Evolutionary conservation across 257 asterid species (phyloP).

Genomic region (Marsdenia floribunda): DNA sequence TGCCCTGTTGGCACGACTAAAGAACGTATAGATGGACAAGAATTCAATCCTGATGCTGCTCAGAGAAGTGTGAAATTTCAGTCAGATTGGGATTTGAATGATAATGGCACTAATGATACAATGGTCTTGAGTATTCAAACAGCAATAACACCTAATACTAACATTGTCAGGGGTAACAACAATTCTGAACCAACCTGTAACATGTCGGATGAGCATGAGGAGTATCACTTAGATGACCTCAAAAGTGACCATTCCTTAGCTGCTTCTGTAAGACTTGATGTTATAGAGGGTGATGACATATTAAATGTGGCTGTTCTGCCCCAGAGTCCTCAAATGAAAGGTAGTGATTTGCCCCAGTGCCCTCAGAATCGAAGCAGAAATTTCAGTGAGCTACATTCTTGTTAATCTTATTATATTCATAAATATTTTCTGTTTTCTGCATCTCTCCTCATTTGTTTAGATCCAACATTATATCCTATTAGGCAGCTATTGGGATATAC

Average conservation of each 20-base stretch:
- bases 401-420: not conserved
- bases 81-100: not conserved
- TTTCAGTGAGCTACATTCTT: conserved; percentile 1
- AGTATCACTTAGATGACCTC: not conserved
- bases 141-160: not conserved
- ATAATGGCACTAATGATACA: not conserved
- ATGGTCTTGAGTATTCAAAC: not conserved
- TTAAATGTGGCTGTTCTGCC: not conserved
- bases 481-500: conserved; percentile 3
- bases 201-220: not conserved
- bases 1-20: not conserved
- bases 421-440: not conserved
- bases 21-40: not conserved
- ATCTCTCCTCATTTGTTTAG: not conserved
- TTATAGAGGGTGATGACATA: not conserved
- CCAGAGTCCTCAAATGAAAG: not conserved
- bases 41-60: conserved; percentile 1
- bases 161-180: not conserved
- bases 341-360: not conserved
- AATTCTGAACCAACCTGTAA: not conserved
- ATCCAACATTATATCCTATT: not conserved
- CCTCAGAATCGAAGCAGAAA: not conserved
- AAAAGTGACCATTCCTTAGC: not conserved
- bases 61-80: not conserved
- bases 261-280: not conserved